Evolutionary conservation across 1,139 yeast genomes (phyloP), one percentile per base, ranked within the genome.

Genomic region (Saccharomyces hybrid): DNA sequence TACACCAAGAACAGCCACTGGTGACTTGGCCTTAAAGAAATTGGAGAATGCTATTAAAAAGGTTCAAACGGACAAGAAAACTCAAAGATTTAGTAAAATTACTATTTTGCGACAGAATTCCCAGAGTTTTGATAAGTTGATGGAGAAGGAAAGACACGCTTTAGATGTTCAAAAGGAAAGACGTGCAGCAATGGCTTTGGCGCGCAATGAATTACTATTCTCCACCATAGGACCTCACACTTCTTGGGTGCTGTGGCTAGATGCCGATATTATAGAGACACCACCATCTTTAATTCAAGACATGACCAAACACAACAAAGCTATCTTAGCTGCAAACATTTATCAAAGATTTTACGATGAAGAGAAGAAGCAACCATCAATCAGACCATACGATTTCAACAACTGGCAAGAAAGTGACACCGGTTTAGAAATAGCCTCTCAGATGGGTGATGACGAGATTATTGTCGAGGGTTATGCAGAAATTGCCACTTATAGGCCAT

Each of bases 191-290:
- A 91, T 93, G 98, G 95, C 97, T 2, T 74, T 88, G 59, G 97
- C 98, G 2, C 79, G 99, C 69, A 93, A 93, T 74, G 90, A 96
- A 42, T 75, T 93, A 56, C 77, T 93, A 49, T 88, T 90, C 71
- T 86, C 97, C n/a, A 82, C 97, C 2, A 75, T 93, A 51, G 85
- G 91, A 1, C 96, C 97, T 14, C 80, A 85, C 59, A 90, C 96
- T 5, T 82, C 96, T 29, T 93, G 99, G 99, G 85, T 91, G 29
- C 75, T 93, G 52, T 95, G 99, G 98, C 76, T 93, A 61, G 99
- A 93, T 72, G 84, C 96, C 2, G 99, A 93, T 72, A 85, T 93
- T 50, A 80, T 91, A 42, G 99, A 93, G 71, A 82, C 96, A 2
- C 96, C 96, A 16, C 72, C 79, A 16, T 81, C 87, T 23, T 73